phyloP scores from a whole-genome alignment of 176 grass and related monocot genomes.

The Zoysia japonica region DNA sequence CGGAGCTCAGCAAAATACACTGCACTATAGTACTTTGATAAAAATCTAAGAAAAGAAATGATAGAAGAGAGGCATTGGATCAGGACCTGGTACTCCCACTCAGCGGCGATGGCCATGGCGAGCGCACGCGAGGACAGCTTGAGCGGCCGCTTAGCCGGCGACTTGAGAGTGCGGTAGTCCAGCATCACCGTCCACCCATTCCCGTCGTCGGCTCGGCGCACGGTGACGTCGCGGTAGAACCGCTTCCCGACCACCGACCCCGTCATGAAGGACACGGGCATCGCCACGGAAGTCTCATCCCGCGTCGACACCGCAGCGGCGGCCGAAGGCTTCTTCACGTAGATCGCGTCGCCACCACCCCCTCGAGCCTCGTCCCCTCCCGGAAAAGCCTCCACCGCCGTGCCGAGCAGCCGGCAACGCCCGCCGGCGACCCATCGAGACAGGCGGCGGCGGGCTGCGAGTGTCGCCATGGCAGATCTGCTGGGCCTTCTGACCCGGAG shows the following conservation, averaged over 20 bases:
- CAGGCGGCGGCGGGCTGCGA: slow-evolving; percentile 47
- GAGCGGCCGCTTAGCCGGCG: slow-evolving; percentile 73
- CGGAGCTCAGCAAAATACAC: neutral
- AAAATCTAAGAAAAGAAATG: neutral
- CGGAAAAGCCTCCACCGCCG: slow-evolving; percentile 45
- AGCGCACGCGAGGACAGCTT: slow-evolving; percentile 73
- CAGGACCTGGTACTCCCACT: slow-evolving; percentile 96
- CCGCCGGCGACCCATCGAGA: slow-evolving; percentile 37
- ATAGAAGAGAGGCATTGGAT: neutral
- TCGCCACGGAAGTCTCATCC: slow-evolving; percentile 85
- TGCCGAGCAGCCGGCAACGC: slow-evolving; percentile 35
- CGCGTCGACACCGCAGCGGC: slow-evolving; percentile 38
- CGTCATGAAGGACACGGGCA: slow-evolving; percentile 95
- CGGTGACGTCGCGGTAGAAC: slow-evolving; percentile 78
- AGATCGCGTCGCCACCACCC: slow-evolving; percentile 49
- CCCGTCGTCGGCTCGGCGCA: slow-evolving; percentile 76
- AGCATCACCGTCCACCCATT: slow-evolving; percentile 99
- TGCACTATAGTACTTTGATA: neutral
- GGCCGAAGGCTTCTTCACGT: slow-evolving; percentile 49
- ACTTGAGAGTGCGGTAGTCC: slow-evolving; percentile 95
- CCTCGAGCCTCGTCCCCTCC: neutral
- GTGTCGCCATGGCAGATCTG: slow-evolving; percentile 54
- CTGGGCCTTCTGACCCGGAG: slow-evolving; percentile 8
- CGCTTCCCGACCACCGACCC: slow-evolving; percentile 93
- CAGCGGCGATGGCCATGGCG: slow-evolving; percentile 79